Conservation (phyloP, 2,329 filamentous ascomycete genomes). For the Botryotinia globosa region DNA sequence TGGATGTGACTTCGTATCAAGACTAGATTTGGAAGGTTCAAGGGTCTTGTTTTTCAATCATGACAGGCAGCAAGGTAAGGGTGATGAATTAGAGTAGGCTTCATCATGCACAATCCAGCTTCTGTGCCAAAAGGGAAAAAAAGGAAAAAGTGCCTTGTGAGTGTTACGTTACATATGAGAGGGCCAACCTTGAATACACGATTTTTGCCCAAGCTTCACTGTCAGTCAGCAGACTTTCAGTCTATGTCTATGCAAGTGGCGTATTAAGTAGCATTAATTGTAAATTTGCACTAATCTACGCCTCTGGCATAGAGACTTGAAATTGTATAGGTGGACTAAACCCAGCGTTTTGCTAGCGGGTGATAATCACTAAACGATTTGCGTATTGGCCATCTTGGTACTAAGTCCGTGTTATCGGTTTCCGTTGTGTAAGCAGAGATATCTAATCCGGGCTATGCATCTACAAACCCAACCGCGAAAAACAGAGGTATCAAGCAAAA, state of each 20-base stretch:
- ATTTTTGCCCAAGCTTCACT: not conserved
- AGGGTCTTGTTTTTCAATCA: not conserved
- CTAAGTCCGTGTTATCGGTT: no score
- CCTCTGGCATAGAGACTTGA: not conserved
- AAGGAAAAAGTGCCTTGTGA: rapidly evolving
- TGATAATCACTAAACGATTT: not conserved
- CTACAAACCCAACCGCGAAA: not conserved
- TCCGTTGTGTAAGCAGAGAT: rapidly evolving
- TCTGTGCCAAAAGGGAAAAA: no score
- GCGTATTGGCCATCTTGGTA: not conserved
- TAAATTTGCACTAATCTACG: not conserved
- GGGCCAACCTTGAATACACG: not conserved
- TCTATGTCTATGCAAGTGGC: not conserved
- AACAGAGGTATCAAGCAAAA: not conserved
- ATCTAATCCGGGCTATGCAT: not conserved
- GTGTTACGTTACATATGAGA: not conserved
- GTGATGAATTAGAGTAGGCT: not conserved
- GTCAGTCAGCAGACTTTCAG: not conserved
- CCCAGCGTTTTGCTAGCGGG: not conserved
- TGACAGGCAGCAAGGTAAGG: not conserved
- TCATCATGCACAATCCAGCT: not conserved
- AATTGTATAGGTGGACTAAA: not conserved
- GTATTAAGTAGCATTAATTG: not conserved
- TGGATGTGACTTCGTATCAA: not conserved
- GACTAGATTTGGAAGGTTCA: not conserved